Conservation (phyloP, 306 rosid genomes). For the Dalbergia cultrata region DNA sequence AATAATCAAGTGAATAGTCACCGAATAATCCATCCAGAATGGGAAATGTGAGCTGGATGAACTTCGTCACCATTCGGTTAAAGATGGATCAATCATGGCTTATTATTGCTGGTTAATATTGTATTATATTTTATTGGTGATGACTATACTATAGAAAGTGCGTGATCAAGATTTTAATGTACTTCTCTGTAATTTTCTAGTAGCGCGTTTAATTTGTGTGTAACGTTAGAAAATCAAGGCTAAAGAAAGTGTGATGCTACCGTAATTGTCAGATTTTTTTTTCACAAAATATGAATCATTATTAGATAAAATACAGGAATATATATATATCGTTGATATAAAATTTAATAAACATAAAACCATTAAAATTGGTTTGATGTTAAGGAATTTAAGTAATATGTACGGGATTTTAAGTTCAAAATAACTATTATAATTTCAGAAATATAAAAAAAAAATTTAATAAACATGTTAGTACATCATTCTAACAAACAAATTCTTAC, state of each 20-base stretch:
- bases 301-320: background rate
- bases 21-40: background rate
- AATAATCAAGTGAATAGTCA: constrained; percentile 17
- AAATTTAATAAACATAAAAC: too few relatives aligned
- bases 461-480: too few relatives aligned
- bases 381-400: too few relatives aligned
- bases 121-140: background rate
- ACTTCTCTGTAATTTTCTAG: constrained; percentile 25
- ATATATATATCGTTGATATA: too few relatives aligned
- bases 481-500: too few relatives aligned
- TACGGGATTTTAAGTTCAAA: too few relatives aligned
- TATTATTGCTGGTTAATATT: background rate
- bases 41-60: constrained; percentile 16
- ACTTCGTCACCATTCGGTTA: constrained; percentile 17
- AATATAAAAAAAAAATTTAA: too few relatives aligned
- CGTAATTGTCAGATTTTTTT: background rate
- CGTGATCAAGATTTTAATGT: background rate
- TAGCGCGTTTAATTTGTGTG: background rate
- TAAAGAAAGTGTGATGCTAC: background rate
- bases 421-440: too few relatives aligned
- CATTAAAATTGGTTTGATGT: too few relatives aligned
- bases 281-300: background rate
- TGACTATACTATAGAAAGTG: constrained; percentile 2
- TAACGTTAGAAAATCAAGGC: background rate
- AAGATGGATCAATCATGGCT: constrained; percentile 37